Base-by-base conservation (phyloP, 1,284 basidiomycete species). In the Melampsora abietis-canadensis region DNA sequence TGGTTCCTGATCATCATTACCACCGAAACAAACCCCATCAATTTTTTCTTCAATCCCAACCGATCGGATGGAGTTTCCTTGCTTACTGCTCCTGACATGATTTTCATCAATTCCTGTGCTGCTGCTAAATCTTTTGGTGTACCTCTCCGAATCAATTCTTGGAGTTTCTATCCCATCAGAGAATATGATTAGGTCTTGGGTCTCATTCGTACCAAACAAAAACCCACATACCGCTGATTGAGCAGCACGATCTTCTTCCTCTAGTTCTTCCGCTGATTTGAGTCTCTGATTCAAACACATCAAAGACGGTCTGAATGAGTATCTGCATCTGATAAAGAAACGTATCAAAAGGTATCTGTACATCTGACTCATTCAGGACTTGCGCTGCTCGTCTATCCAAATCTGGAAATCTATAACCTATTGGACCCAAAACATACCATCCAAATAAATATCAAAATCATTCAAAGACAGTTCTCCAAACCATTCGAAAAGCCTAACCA, bases 61-160 rank as follows among this genome's bases (percentile, higher is more conserved):
- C 19, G 46, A 48, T 2, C 12, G 40, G 66, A 30, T 40, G 3
- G 48, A 8, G 4, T 34, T 6, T 6, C 14, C 10, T 59, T 59
- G 81, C 84, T 77, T 76, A 85, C 85, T 1, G 95, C 95, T 37
- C 95, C 96, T 0, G 94, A 90, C 69, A 98, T 87, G 1, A 89
- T 85, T 82, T 98, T 98, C 94, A 99, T 98, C 60, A 99, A 86
- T 80, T 99, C 95, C 81, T 98, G 95, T 1, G 96, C 96, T 12
- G 91, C 92, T 0, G 91, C 92, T 6, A 99, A 86, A 82, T 99
- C 96, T 76, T 92, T 88, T 0, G 96, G 96, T 21, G 94, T 96
- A 10, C 95, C 96, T 74, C 96, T 86, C 68, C 96, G 88, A 78
- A 99, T 98, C 40, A 98, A 87, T 81, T 99, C 96, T 84, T 99